These are phyloP conservation scores for Gynochthodes officinalis DNA, from an alignment of 257 asterid species.

Conservation along the genomic window DNA sequence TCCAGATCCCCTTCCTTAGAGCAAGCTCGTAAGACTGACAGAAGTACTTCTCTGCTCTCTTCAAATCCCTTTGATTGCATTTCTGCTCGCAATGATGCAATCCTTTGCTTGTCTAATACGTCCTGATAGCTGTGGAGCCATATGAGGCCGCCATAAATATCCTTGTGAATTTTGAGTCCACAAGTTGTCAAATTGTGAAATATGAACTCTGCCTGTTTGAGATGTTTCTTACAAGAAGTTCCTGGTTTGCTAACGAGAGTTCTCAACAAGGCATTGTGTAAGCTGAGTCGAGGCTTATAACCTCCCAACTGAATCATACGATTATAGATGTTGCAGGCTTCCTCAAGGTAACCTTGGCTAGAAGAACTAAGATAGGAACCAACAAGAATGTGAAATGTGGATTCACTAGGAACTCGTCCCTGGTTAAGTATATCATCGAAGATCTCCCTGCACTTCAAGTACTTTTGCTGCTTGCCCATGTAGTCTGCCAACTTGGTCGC, in stretches of 20 bases:
- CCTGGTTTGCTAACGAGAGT: conserved; percentile 65
- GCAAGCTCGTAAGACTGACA: conserved; percentile 77
- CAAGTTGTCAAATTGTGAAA: conserved; percentile 59
- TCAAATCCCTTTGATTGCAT: conserved; percentile 54
- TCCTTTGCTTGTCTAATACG: conserved; percentile 64
- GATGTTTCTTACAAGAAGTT: conserved; percentile 47
- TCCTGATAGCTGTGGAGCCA: conserved; percentile 95
- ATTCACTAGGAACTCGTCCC: conserved; percentile 76
- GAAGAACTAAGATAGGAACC: conserved; percentile 84
- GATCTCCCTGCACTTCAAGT: conserved; percentile 78
- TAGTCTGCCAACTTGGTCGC: conserved; percentile 87
- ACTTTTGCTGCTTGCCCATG: conserved; percentile 88
- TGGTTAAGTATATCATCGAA: conserved; percentile 76
- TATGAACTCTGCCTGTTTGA: conserved; percentile 84
- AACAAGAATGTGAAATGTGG: conserved; percentile 74
- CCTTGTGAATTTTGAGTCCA: conserved; percentile 62
- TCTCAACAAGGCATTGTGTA: conserved; percentile 81
- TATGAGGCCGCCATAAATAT: conserved; percentile 77
- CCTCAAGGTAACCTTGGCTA: conserved; percentile 54
- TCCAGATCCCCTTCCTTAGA: conserved; percentile 69
- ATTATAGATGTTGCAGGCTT: conserved; percentile 72
- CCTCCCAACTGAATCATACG: conserved; percentile 91
- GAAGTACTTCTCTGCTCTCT: conserved; percentile 59
- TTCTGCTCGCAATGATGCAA: conserved; percentile 52
- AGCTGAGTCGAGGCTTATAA: conserved; percentile 76